Evolutionary conservation across 108 stramenopile species (phyloP), one percentile per base, ranked within the genome.

Genomic region (Fragilariopsis cylindrus): DNA sequence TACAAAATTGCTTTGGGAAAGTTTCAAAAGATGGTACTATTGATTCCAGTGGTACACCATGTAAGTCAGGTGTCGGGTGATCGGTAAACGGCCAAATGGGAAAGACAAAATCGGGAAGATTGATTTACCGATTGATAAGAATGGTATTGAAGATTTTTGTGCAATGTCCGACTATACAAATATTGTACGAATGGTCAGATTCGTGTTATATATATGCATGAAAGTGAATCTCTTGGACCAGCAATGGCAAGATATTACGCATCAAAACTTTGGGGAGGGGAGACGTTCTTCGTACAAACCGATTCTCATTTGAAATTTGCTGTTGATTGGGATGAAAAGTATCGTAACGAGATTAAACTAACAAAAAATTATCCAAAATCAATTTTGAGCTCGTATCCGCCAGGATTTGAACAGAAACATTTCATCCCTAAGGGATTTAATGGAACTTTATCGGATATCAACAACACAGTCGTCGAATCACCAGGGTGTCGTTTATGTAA

Each of bases 241-340:
- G 89, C 92, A 58, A 84, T 91, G 53, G 98, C 96, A 21, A 65
- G 98, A 72, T 98, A 95, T 71, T 88, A 85, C 77, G 91, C 92
- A 7, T 84, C 84, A 44, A 96, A 96, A 80, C 81, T 98, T n/a
- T 98, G 96, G 95, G 82, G 91, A 49, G 97, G 97, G 4, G 97
- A 98, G 74, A 88, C 84, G 0, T 96, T 78, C 78, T 95, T 89
- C 71, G 65, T 98, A 64, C 97, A 98, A 75, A 89, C 90, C 9
- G 97, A 98, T 84, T 80, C 93, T 30, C 97, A 96, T 69, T 72
- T 92, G 80, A 65, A 79, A 58, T 97, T 97, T 77, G 89, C 88
- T 5, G 44, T 68, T 0, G 68, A 85, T 7, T 98, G 96, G 96
- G 97, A 97, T 82, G 46, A 44, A 53, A 72, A 82, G 62, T 89